These are phyloP conservation scores for Vigna trinervia DNA, from an alignment of 306 rosid species.

Conservation along the genomic window DNA sequence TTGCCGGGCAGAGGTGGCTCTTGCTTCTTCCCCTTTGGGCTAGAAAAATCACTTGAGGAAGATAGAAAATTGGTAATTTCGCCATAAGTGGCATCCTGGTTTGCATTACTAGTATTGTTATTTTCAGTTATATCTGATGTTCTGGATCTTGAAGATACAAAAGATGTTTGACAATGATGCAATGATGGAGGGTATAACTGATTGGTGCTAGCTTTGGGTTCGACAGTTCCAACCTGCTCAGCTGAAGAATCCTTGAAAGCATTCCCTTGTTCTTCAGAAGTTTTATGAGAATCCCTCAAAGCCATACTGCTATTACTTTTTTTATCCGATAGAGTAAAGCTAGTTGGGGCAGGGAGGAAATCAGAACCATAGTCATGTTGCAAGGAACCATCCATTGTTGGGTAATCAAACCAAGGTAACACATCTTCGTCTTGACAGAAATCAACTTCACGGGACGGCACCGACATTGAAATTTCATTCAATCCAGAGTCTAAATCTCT, in stretches of 20 bases:
- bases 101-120: conserved; percentile 50
- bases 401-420: conserved; percentile 86
- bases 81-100: conserved; percentile 44
- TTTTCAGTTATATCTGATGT: conserved; percentile 51
- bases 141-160: conserved; percentile 60
- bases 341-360: conserved; percentile 54
- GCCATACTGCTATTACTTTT: conserved; percentile 56
- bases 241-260: conserved; percentile 57
- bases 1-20: conserved; percentile 55
- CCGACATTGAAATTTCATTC: conserved; percentile 66
- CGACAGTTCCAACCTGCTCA: conserved; percentile 51
- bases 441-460: conserved; percentile 70
- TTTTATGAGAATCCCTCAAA: conserved; percentile 56
- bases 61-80: conserved; percentile 58
- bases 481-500: conserved; percentile 60
- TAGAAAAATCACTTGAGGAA: conserved; percentile 58
- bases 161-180: conserved; percentile 64
- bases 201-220: conserved; percentile 51
- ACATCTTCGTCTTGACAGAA: conserved; percentile 72
- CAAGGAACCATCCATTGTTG: conserved; percentile 68
- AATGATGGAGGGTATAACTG: conserved; percentile 57
- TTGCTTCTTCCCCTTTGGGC: conserved; percentile 58
- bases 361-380: conserved; percentile 74
- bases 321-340: conserved; percentile 56
- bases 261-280: conserved; percentile 60